Conservation (phyloP, 768 basidiomycete genomes). For the Suillus hirtellus region DNA sequence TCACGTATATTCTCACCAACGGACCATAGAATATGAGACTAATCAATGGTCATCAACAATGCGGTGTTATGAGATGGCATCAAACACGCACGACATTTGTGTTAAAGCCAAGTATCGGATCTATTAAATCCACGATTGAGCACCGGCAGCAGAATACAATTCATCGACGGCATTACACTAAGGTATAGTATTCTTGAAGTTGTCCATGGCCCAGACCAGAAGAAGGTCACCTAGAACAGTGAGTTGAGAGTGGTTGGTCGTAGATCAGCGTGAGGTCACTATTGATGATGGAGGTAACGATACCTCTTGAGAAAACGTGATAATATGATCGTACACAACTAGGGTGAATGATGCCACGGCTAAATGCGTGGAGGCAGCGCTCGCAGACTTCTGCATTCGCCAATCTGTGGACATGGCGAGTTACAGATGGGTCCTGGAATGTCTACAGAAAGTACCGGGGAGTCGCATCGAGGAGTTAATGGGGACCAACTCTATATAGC, state of each 20-base stretch:
- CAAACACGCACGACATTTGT: neutral
- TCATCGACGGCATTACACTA: neutral
- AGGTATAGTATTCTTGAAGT: slow-evolving; percentile 4
- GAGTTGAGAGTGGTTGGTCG: neutral
- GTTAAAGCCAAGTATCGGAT: slow-evolving; percentile 3
- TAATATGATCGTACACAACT: slow-evolving; percentile 18
- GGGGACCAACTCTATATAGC: neutral
- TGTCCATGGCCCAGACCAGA: slow-evolving; percentile 5
- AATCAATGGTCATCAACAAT: neutral
- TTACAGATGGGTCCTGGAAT: neutral
- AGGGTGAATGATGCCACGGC: slow-evolving; percentile 9
- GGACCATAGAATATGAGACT: neutral
- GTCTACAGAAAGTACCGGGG: neutral
- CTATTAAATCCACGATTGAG: neutral
- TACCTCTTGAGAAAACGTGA: slow-evolving; percentile 43
- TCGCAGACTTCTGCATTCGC: neutral
- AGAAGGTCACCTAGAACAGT: slow-evolving; percentile 2
- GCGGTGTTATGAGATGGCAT: neutral
- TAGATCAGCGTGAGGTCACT: neutral
- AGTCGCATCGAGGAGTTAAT: neutral
- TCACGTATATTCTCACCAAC: neutral
- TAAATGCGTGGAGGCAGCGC: neutral
- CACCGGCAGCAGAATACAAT: neutral
- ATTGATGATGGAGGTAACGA: neutral
- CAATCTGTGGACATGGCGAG: neutral